Base-by-base conservation (phyloP, 2,329 filamentous ascomycete species). In the Rachicladosporium sp. region DNA sequence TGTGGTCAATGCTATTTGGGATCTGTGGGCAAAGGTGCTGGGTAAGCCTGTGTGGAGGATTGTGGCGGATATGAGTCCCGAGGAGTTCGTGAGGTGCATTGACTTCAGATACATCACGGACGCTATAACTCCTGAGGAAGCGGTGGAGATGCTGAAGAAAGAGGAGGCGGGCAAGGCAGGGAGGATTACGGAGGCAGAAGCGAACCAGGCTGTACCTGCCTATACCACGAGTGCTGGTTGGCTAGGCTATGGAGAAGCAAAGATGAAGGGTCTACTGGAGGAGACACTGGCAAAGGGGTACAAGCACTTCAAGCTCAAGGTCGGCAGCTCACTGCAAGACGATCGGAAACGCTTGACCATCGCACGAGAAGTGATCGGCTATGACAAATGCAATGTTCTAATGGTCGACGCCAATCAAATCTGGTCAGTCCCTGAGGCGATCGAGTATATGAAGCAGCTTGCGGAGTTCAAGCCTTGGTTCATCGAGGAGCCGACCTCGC, bases 31-130 rank as follows among this genome's bases (percentile, higher is more conserved):
- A 40, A 93, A 93, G 67, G 73, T 73, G 2, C 74, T 91, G 29
- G 71, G 74, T 48, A 93, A 94, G 68, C 88, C 87, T 3, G 84
- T 94, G 10, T 94, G 87, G 88, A 74, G 78, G 43, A 80, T 95
- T 46, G 81, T 95, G 15, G 81, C 82, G 8, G 87, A 94, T 50
- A 93, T 94, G 83, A 80, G 73, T 3, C 85, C 87, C 1, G 82
- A 91, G 63, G 80, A 94, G 65, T 76, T 93, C 37, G 86, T 94
- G 37, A 65, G 71, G 43, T 89, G 87, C 65, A 88, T 95, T 58
- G 88, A 94, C 65, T 95, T 94, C 68, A 74, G 87, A 36, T 94
- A 95, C 65, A 93, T 94, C 61, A 91, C 83, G 15, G 87, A 94
- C 63, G 86, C 85, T n/a, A 70, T 94, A 49, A 93, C 86, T 0